Conservation (phyloP, 805 yeast species). For the Candida takata region DNA sequence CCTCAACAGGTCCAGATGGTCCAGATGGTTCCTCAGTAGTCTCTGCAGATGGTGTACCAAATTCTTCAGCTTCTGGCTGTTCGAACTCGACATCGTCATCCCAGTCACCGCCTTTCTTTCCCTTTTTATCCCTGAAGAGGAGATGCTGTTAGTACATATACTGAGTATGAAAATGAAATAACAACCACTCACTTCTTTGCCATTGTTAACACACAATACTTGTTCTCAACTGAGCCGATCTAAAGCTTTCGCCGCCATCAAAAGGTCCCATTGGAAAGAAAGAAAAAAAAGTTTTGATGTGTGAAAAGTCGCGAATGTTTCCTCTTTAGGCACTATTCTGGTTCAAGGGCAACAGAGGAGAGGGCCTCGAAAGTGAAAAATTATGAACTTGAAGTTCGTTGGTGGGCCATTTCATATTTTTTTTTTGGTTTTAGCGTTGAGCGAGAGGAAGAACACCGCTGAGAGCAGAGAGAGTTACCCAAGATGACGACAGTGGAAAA, state of each 20-base stretch:
- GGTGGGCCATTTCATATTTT: no score
- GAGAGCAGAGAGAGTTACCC: constrained; percentile 1
- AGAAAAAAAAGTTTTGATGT: not conserved
- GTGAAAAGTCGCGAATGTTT: constrained; percentile 1
- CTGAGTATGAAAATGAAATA: no score
- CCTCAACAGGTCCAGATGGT: constrained; percentile 26
- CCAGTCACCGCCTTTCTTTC: constrained; percentile 69
- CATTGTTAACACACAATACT: constrained; percentile 3
- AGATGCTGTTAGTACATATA: not conserved
- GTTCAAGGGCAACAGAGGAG: no score
- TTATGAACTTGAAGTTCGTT: not conserved
- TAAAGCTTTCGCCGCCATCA: no score
- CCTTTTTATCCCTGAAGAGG: constrained; percentile 47
- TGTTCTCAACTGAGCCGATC: no score
- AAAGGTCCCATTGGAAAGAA: no score
- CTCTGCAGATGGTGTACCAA: constrained; percentile 32
- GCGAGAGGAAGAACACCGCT: no score
- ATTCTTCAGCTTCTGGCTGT: constrained; percentile 45
- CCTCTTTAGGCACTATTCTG: not conserved
- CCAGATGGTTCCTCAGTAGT: constrained; percentile 18
- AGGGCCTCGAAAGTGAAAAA: not conserved
- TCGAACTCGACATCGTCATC: constrained; percentile 63
- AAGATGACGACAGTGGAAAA: constrained; percentile 24
- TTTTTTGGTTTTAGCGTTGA: no score
- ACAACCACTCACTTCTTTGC: constrained; percentile 15